Percentiles rank a stretch among this genome's conserved stretches.
These are phyloP conservation scores for Colletotrichum sp. DNA, from an alignment of 2,329 filamentous ascomycete genomes.

Conservation along the genomic window DNA sequence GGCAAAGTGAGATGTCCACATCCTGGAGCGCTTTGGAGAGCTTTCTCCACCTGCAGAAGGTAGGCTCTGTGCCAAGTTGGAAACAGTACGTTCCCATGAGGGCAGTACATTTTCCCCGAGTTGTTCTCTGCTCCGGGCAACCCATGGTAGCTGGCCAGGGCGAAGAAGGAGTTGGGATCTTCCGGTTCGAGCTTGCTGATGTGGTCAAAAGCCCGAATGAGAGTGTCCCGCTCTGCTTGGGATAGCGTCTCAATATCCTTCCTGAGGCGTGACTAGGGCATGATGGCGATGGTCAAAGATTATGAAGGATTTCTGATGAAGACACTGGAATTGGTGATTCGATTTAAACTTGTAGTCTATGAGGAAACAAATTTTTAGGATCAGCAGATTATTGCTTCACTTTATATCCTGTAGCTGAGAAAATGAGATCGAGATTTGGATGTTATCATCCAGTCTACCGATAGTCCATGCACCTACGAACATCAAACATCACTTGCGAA, in stretches of 20 bases:
- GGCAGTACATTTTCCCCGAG: conserved; percentile 27
- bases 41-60: conserved; percentile 26
- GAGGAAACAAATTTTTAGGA: neutral
- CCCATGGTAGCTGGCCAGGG: conserved; percentile 30
- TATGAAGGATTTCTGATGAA: neutral
- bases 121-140: conserved; percentile 14
- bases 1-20: conserved; percentile 20
- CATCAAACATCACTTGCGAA: neutral
- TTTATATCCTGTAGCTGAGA: neutral
- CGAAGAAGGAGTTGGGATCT: conserved; percentile 26
- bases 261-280: neutral
- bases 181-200: neutral
- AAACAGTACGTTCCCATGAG: conserved; percentile 31
- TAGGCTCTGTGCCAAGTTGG: conserved; percentile 34
- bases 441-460: neutral
- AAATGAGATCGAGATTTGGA: neutral
- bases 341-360: neutral
- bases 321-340: neutral
- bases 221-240: neutral
- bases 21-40: conserved; percentile 16
- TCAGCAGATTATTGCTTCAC: neutral
- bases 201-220: neutral
- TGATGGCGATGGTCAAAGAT: neutral
- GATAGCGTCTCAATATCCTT: neutral
- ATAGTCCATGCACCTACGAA: neutral